Evolutionary conservation across 805 yeast genomes (phyloP).

Genomic region (Myxozyma geophila): DNA sequence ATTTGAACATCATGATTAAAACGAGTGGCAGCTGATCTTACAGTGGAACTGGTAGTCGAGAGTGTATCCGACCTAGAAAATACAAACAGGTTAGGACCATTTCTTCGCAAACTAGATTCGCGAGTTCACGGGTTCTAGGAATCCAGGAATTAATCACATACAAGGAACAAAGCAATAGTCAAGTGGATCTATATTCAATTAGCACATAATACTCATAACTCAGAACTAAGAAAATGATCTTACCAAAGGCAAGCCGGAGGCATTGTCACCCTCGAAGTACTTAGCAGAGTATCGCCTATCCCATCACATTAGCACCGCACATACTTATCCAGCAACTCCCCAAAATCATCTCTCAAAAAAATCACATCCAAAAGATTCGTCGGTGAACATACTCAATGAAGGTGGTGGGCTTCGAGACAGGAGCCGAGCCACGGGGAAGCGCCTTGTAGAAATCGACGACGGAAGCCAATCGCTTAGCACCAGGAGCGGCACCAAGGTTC

Average conservation of each 20-base stretch:
- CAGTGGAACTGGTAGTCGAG: slow-evolving; percentile 90
- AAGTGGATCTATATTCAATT: slow-evolving; percentile 25
- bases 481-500: slow-evolving; percentile 94
- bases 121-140: slow-evolving; percentile 43
- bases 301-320: not conserved
- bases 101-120: not conserved
- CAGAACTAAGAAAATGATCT: slow-evolving; percentile 4
- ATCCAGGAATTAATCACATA: slow-evolving; percentile 63
- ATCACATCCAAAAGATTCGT: not conserved
- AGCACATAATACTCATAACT: not conserved
- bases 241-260: slow-evolving; percentile 75
- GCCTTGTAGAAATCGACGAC: slow-evolving; percentile 95
- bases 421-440: slow-evolving; percentile 93
- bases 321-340: not conserved
- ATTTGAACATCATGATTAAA: not conserved
- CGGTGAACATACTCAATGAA: slow-evolving; percentile 37
- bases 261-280: slow-evolving; percentile 82
- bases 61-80: slow-evolving; percentile 72
- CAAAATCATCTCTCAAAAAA: not conserved
- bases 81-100: slow-evolving; percentile 48
- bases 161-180: slow-evolving; percentile 30
- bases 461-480: slow-evolving; percentile 94
- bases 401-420: slow-evolving; percentile 57
- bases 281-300: slow-evolving; percentile 67
- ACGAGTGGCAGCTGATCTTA: slow-evolving; percentile 4